A percentile compares a stretch with the other conserved stretches of the same genome.
Conservation (phyloP, 192 early-diverging fungal species). For the Backusella morwellensis region DNA sequence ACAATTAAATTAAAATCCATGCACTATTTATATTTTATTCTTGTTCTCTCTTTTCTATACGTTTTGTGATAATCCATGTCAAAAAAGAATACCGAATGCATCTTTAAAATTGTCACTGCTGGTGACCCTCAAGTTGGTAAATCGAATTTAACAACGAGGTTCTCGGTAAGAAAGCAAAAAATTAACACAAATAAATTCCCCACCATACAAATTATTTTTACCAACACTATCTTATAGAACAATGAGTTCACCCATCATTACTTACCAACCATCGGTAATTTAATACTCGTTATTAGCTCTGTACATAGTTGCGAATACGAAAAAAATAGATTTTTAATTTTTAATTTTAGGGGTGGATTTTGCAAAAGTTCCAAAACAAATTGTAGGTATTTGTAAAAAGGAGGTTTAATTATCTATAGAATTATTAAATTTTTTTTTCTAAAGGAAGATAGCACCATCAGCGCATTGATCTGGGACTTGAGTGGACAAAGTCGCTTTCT, state of each 20-base stretch:
- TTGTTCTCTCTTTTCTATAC: too few relatives aligned
- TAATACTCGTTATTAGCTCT: too few relatives aligned
- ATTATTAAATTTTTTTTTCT: background rate
- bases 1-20: too few relatives aligned
- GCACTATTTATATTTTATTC: too few relatives aligned
- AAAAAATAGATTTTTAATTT: background rate
- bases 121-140: constrained; percentile 82
- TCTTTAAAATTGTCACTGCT: constrained; percentile 67
- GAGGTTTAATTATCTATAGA: background rate
- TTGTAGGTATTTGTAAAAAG: constrained; percentile 12
- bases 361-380: constrained; percentile 37
- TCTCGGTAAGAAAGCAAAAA: constrained; percentile 47
- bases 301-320: background rate
- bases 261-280: constrained; percentile 88
- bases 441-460: background rate
- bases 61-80: background rate
- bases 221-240: constrained; percentile 10
- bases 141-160: constrained; percentile 75
- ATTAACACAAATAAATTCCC: too few relatives aligned
- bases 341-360: constrained; percentile 38
- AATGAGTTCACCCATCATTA: constrained; percentile 97
- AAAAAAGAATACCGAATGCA: constrained; percentile 65
- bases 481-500: constrained; percentile 94
- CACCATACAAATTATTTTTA: too few relatives aligned
- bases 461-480: constrained; percentile 68